Evolutionary conservation across 345 rosid species (phyloP), one percentile per base, ranked within the genome.

Genomic region (Punica granatum): DNA sequence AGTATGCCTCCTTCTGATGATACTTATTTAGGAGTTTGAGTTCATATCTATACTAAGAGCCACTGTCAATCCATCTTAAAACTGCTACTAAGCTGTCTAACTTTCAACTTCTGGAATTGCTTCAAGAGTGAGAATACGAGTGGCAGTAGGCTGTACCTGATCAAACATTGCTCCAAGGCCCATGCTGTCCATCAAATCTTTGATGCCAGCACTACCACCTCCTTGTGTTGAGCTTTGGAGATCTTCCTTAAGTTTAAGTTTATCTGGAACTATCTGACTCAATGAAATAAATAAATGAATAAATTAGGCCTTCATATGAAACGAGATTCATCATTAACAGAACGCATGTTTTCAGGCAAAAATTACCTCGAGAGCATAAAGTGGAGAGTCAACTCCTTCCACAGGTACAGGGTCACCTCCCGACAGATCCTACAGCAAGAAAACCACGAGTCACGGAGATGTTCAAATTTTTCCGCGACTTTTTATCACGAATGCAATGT

Each of bases 131-230:
- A 37, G n/a, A 51, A 30, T 21, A n/a, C 21, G 43, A 58, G 33
- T 28, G 3, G 0, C 70, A 54, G 35, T 37, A 68, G n/a, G 68
- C 60, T 69, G 60, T n/a, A 90, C 95, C 97, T 84, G 88, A 68
- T 88, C 81, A n/a, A 84, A 84, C 76, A 88, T 79, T 86, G 80
- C 77, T 35, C 92, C 90, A 21, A 90, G 85, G 76, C 97, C 92
- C 90, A 86, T 84, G 75, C 89, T 80, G 39, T 83, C 82, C 90
- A 88, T 82, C 34, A 90, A 62, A 73, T 82, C 83, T 73, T 86
- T 86, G 60, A 85, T 74, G 60, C 84, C 86, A 67, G 65, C 42
- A 32, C 78, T 77, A 18, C 77, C 83, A 62, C 64, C 59, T 15
- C 73, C 70, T 65, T 80, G 84, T 73, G 71, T 72, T 32, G 77